phyloP scores from a whole-genome alignment of 2,329 filamentous ascomycete genomes.

The Clonostachys chloroleuca region DNA sequence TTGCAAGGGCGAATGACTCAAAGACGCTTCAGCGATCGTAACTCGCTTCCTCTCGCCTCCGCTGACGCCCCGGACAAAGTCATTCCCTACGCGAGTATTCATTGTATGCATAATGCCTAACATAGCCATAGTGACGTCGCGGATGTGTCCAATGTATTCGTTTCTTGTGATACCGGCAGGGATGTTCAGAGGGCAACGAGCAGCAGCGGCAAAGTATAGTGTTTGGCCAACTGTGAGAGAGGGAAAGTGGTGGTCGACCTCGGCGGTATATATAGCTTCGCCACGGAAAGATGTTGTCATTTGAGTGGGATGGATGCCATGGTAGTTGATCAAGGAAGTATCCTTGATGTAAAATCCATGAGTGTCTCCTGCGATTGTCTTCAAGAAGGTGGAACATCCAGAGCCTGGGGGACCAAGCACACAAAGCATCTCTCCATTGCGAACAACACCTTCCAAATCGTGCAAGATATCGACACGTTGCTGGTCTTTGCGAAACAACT shows the following conservation, averaged over 20 bases:
- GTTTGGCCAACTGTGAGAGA: slow-evolving; percentile 56
- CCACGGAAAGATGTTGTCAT: slow-evolving; percentile 52
- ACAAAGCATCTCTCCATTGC: slow-evolving; percentile 50
- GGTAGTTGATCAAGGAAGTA: slow-evolving; percentile 59
- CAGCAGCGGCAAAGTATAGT: slow-evolving; percentile 54
- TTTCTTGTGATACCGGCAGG: slow-evolving; percentile 36
- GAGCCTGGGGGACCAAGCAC: slow-evolving; percentile 48
- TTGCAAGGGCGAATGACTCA: slow-evolving; percentile 14
- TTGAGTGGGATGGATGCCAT: slow-evolving; percentile 49
- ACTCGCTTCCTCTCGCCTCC: slow-evolving; percentile 42
- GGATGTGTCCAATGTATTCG: slow-evolving; percentile 38
- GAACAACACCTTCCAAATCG: slow-evolving; percentile 45
- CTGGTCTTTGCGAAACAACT: slow-evolving; percentile 32
- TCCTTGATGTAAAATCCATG: slow-evolving; percentile 58
- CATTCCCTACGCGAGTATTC: slow-evolving; percentile 48
- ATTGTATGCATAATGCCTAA: slow-evolving; percentile 50
- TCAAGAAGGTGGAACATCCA: slow-evolving; percentile 65
- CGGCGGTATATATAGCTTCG: slow-evolving; percentile 63
- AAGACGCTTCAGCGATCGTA: slow-evolving; percentile 18
- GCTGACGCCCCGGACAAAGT: slow-evolving; percentile 46
- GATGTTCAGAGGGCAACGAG: slow-evolving; percentile 39
- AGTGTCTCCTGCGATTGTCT: slow-evolving; percentile 51
- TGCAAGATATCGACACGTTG: slow-evolving; percentile 41
- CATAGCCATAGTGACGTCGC: slow-evolving; percentile 49
- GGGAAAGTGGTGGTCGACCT: slow-evolving; percentile 60